Evolutionary conservation across 148 eudicot species (phyloP).

Genomic region (Nepenthes gracilis): DNA sequence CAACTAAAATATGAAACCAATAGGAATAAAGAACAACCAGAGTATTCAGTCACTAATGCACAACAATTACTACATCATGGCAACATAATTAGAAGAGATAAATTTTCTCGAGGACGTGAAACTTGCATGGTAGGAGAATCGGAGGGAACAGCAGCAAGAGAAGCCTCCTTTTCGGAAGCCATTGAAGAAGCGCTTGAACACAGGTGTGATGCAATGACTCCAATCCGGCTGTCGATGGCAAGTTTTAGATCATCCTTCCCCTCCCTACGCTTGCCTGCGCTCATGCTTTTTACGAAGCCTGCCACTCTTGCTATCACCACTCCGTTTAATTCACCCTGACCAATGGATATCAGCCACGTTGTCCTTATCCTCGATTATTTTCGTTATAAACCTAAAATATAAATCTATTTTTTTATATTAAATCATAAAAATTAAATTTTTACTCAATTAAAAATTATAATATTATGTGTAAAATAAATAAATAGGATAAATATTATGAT

Average conservation of each 20-base stretch:
- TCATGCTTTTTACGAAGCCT: neutral
- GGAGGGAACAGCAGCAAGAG: conserved; percentile 53
- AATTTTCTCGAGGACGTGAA: neutral
- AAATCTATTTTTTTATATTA: neutral
- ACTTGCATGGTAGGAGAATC: conserved; percentile 79
- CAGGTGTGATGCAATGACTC: conserved; percentile 21
- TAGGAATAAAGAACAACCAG: no score
- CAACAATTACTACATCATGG: no score
- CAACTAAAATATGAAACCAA: no score
- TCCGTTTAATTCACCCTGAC: neutral
- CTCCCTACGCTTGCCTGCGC: neutral
- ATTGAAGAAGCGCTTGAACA: conserved; percentile 22
- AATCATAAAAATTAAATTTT: neutral
- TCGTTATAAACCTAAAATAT: neutral
- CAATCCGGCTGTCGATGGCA: conserved; percentile 10
- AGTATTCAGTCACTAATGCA: no score
- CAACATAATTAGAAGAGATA: no score
- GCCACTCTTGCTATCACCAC: neutral
- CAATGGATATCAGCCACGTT: neutral
- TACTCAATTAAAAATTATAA: no score
- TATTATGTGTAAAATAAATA: no score
- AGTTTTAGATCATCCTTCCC: neutral
- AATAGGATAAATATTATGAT: no score
- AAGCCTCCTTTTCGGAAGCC: conserved; percentile 88
- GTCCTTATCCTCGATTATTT: no score